These are phyloP conservation scores for Zizania palustris DNA, from an alignment of 202 grass and related monocot species.

Conservation along the genomic window DNA sequence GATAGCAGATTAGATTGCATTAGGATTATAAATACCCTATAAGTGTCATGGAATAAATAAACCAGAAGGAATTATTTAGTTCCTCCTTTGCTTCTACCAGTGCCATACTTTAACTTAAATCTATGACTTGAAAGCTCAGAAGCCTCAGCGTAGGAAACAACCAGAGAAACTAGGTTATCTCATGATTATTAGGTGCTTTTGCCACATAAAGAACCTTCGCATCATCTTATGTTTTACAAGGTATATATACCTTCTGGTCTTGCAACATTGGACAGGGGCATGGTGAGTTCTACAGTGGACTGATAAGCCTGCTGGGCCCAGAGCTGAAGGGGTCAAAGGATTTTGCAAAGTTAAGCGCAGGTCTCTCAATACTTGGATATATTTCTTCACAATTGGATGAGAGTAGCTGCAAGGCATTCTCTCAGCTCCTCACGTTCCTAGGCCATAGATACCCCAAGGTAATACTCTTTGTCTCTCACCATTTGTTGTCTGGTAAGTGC, in stretches of 20 bases:
- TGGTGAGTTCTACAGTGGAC: slow-evolving; percentile 56
- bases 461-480: slow-evolving; percentile 19
- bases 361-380: slow-evolving; percentile 83
- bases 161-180: slow-evolving; percentile 15
- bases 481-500: slow-evolving; percentile 7
- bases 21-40: too few species aligned
- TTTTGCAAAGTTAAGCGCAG: slow-evolving; percentile 77
- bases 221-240: not conserved
- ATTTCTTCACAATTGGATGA: slow-evolving; percentile 64
- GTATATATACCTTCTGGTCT: slow-evolving; percentile 25
- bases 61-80: too few species aligned
- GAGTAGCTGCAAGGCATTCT: slow-evolving; percentile 65
- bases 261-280: slow-evolving; percentile 48
- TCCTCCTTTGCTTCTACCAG: too few species aligned
- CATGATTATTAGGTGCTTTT: not conserved
- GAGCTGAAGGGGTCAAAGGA: slow-evolving; percentile 88
- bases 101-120: not conserved
- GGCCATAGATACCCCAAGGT: slow-evolving; percentile 92
- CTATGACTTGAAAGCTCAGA: slow-evolving; percentile 8
- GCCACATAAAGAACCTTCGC: not conserved
- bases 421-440: slow-evolving; percentile 70
- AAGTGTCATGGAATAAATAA: too few species aligned
- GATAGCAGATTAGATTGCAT: too few species aligned
- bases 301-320: slow-evolving; percentile 63
- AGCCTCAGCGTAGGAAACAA: slow-evolving; percentile 37